Evolutionary conservation across 83 land plant genomes (phyloP), one percentile per base, ranked within the genome.

Genomic region (Picea abies): DNA sequence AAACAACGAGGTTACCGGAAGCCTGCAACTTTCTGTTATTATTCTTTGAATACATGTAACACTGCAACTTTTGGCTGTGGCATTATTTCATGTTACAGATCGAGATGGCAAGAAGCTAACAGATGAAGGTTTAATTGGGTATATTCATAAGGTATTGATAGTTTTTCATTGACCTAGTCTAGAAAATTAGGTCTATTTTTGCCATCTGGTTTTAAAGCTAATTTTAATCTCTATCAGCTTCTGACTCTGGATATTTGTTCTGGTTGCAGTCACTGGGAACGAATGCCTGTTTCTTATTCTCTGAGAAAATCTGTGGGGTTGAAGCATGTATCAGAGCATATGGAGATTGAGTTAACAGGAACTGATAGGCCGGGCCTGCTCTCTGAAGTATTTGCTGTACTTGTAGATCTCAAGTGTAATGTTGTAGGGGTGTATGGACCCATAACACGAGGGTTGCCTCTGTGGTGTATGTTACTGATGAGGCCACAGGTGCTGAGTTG

Each of bases 61-160:
- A n/a, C n/a, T n/a, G n/a, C n/a, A n/a, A n/a, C 56, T 49, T 49
- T 49, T 49, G 56, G 56, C 49, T 22, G 37, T 4, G 80, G 70
- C 88, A 92, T 94, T 91, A 52, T 94, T 94, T 79, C 96, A 94
- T 84, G 96, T 94, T 44, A 94, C 95, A 19, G 95, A 92, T 71
- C 76, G 41, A 37, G 56, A 83, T 39, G 96, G 96, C 80, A 77
- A 90, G 78, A 94, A 94, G 72, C 84, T 94, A 35, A 92, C 88
- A 14, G 93, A 90, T n/a, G 87, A 89, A 63, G 84, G 86, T 68
- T 85, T 90, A 52, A 84, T 94, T 61, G 56, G 80, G 63, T 89
- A 87, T 82, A 90, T 94, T 67, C 87, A 92, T 44, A 85, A 90
- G 94, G 94, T 91, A 85, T 32, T 49, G 56, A 49, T 49, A 10